A percentile compares a stretch with the other conserved stretches of the same genome.
These are phyloP conservation scores for Lineolata rhizophorae DNA, from an alignment of 495 filamentous ascomycete genomes.

Conservation along the genomic window DNA sequence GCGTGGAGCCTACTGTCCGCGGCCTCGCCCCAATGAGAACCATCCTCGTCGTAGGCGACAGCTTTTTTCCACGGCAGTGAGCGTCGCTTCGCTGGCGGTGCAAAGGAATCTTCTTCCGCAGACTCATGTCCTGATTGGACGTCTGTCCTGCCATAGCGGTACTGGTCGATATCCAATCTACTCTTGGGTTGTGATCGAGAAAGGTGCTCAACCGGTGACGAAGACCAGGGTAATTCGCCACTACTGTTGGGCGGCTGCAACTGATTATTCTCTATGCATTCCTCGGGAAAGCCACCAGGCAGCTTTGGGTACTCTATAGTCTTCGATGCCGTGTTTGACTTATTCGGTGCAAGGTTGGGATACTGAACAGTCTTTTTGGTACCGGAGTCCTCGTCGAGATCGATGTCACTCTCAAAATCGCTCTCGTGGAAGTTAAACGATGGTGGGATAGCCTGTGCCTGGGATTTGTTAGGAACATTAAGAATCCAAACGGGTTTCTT, in stretches of 20 bases:
- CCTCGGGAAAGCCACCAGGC: no score
- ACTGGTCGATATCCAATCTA: not conserved
- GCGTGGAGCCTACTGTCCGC: no score
- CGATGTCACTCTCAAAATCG: slow-evolving; percentile 48
- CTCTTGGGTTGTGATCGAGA: slow-evolving; percentile 16
- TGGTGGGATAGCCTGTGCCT: not conserved
- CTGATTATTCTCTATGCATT: no score
- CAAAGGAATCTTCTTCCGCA: not conserved
- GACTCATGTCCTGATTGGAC: not conserved
- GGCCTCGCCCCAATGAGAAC: no score
- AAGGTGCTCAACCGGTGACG: slow-evolving; percentile 33
- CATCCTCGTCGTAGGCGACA: no score
- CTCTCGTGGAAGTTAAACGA: slow-evolving; percentile 32
- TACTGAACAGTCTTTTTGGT: slow-evolving; percentile 21
- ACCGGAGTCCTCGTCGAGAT: slow-evolving; percentile 32
- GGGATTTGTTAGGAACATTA: no score
- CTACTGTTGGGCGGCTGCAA: no score
- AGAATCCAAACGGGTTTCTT: no score
- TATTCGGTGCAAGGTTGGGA: slow-evolving; percentile 22
- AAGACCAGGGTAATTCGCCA: slow-evolving; percentile 33
- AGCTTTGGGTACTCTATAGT: no score
- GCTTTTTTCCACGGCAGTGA: slow-evolving; percentile 26
- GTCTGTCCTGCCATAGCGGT: slow-evolving; percentile 1
- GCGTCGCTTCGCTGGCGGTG: slow-evolving; percentile 24
- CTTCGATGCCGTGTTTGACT: no score